Evolutionary conservation across 192 early-diverging fungal species (phyloP).

Genomic region (Kickxella alabastrina): DNA sequence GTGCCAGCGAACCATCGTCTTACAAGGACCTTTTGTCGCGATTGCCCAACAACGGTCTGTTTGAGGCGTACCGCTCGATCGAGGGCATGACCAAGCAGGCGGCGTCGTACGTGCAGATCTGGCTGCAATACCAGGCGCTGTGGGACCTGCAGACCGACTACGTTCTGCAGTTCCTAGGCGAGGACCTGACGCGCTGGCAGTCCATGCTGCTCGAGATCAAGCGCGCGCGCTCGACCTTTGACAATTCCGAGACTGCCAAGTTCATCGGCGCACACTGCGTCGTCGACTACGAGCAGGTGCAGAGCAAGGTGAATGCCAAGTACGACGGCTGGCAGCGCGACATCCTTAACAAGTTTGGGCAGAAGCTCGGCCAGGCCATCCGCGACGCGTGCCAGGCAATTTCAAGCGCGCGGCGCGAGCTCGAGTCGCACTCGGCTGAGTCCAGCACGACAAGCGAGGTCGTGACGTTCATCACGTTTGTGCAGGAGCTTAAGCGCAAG

Average conservation of each 20-base stretch:
- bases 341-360: constrained; percentile 87
- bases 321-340: constrained; percentile 99
- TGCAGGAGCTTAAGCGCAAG: constrained; percentile 90
- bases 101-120: constrained; percentile 81
- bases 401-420: constrained; percentile 70
- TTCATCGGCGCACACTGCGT: constrained; percentile 79
- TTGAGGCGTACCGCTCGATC: constrained; percentile 77
- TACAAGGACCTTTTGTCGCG: constrained; percentile 61
- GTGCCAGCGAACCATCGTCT: background rate
- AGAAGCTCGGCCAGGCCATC: constrained; percentile 75
- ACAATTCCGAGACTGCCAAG: constrained; percentile 88
- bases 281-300: constrained; percentile 97
- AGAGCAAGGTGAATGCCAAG: constrained; percentile 94
- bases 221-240: constrained; percentile 90
- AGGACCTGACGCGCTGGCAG: constrained; percentile 89
- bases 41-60: constrained; percentile 63
- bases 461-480: constrained; percentile 90
- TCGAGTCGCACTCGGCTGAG: constrained; percentile 86
- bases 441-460: constrained; percentile 83
- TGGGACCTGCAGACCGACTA: constrained; percentile 94
- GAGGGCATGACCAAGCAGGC: constrained; percentile 76
- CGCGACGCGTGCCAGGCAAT: constrained; percentile 72
- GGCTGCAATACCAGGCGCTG: constrained; percentile 97
- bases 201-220: constrained; percentile 92
- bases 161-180: constrained; percentile 78